Conservation (phyloP, 1,284 basidiomycete species). For the Lentinula novae-zelandiae region DNA sequence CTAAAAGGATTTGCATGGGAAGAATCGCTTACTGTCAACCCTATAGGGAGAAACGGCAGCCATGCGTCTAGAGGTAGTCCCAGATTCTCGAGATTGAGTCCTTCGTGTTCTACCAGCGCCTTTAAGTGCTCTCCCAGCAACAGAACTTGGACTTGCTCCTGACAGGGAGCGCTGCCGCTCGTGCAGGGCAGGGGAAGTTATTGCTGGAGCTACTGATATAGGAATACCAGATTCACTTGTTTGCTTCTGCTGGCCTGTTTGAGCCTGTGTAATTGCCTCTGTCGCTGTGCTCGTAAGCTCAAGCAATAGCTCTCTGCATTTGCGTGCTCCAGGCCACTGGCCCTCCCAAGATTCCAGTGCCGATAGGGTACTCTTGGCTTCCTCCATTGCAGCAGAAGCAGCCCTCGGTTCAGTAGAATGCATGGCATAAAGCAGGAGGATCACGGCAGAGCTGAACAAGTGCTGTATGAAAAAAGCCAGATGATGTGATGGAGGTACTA, state of each 20-base stretch:
- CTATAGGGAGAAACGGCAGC: slow-evolving; percentile 63
- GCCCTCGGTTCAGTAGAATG: slow-evolving; percentile 70
- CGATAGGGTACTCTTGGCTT: slow-evolving; percentile 70
- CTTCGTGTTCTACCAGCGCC: slow-evolving; percentile 40
- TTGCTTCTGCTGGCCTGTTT: neutral
- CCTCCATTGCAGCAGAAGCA: slow-evolving; percentile 72
- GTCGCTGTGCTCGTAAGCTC: slow-evolving; percentile 67
- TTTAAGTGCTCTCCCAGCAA: slow-evolving; percentile 47
- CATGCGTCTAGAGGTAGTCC: slow-evolving; percentile 50
- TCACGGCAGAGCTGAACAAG: slow-evolving; percentile 86
- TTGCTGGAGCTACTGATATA: slow-evolving; percentile 24
- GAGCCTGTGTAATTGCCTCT: slow-evolving; percentile 51
- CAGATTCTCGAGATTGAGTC: slow-evolving; percentile 57
- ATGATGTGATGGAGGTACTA: slow-evolving; percentile 84
- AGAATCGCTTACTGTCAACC: slow-evolving; percentile 54
- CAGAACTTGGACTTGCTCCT: slow-evolving; percentile 28
- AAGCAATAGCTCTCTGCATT: slow-evolving; percentile 75
- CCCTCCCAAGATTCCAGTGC: slow-evolving; percentile 82
- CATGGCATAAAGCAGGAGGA: slow-evolving; percentile 85
- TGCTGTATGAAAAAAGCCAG: slow-evolving; percentile 90
- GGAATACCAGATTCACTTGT: slow-evolving; percentile 22
- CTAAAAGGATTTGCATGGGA: slow-evolving; percentile 5
- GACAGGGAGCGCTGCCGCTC: slow-evolving; percentile 55
- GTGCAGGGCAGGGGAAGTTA: slow-evolving; percentile 29
- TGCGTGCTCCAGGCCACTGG: slow-evolving; percentile 83